These are phyloP conservation scores for Crithidia brevicula DNA, from an alignment of 208 protist species.

Conservation along the genomic window DNA sequence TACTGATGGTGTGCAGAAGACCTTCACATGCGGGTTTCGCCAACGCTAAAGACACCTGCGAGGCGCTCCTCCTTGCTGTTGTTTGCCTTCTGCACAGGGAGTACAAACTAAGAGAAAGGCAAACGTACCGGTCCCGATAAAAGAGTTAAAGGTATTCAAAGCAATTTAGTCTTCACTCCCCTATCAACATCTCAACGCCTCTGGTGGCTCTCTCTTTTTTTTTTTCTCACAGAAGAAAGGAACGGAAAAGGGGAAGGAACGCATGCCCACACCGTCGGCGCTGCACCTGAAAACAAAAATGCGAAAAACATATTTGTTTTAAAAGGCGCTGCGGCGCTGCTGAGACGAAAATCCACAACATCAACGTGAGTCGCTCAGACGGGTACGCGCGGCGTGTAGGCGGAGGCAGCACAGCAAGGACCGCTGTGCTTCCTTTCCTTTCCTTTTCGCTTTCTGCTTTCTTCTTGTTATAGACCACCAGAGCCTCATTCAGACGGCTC, in stretches of 20 bases:
- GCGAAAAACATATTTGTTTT: too few species aligned
- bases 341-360: constrained; percentile 17
- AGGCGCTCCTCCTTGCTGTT: constrained; percentile 16
- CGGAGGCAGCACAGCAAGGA: neutral
- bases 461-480: neutral
- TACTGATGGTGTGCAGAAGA: neutral
- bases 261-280: too few species aligned
- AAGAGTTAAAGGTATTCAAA: too few species aligned
- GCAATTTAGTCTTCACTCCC: too few species aligned
- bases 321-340: constrained; percentile 9
- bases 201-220: too few species aligned
- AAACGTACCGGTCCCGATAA: too few species aligned
- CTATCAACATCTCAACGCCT: too few species aligned
- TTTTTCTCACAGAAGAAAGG: too few species aligned
- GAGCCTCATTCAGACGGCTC: too few species aligned
- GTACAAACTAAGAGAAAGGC: too few species aligned
- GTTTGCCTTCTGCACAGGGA: neutral
- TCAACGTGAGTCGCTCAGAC: constrained; percentile 19
- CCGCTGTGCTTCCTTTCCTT: neutral
- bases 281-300: too few species aligned
- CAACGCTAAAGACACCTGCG: constrained; percentile 17
- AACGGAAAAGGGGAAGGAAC: too few species aligned
- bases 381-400: neutral
- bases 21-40: neutral
- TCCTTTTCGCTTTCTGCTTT: neutral